Base-by-base conservation (phyloP, 2,329 filamentous ascomycete genomes). In the Paraconiothyrium brasiliense region DNA sequence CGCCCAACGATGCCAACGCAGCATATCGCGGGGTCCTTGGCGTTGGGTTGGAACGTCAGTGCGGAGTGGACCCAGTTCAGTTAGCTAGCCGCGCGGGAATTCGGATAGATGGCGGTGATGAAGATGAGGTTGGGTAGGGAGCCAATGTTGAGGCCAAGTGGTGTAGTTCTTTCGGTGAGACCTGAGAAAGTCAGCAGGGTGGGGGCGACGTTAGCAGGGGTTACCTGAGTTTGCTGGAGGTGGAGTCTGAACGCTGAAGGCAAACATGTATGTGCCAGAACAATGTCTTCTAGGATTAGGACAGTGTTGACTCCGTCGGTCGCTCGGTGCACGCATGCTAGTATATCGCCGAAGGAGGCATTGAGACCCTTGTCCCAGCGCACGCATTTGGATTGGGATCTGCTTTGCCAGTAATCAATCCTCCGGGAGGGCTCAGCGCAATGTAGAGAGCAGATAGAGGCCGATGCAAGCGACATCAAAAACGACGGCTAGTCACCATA, bases 1-100 rank as follows among this genome's bases (percentile, higher is more conserved):
- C 43, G 54, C 54, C 39, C 20, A 27, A 56, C n/a, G 30, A 27
- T 46, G 41, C 54, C 30, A 47, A 39, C 54, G 20, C 54, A 56
- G 43, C 43, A 41, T 41, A 41, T 48, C 43, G 41, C 43, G 54
- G 54, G 54, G 54, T 47, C 4, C 54, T 56, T 56, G 54, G 54
- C 54, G 43, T 46, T 46, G 54, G 54, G 43, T n/a, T 7, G 48
- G 14, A 20, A 32, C 32, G 48, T 37, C 30, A 47, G 30, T 24
- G 27, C 30, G 39, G 41, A 13, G 22, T 46, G 24, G 51, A 7
- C 51, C 24, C 37, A 44, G 13, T 32, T n/a, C 13, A 43, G 22
- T 54, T 9, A 43, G 37, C 13, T 43, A 48, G 46, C 24, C 27
- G 46, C 46, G 46, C 46, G 46, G 46, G 20, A 22, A n/a, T 5